These are phyloP conservation scores for Oligophagozyma castellii DNA, from an alignment of 1,139 yeast species.

Conservation along the genomic window DNA sequence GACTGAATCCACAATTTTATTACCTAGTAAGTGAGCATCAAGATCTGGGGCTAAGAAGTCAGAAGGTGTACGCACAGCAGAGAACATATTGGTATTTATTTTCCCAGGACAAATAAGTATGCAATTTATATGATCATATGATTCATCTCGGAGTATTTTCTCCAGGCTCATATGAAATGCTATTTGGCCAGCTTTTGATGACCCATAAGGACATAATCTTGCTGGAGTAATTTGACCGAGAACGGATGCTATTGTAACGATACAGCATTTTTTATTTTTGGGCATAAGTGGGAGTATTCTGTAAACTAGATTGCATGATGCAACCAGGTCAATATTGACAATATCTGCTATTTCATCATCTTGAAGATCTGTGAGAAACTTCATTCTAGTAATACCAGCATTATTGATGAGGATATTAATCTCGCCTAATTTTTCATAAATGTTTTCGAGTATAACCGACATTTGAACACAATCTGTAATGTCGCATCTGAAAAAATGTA, in stretches of 20 bases:
- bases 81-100: constrained; percentile 57
- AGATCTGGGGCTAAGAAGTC: constrained; percentile 67
- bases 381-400: constrained; percentile 63
- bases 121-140: constrained; percentile 40
- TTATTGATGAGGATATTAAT: constrained; percentile 65
- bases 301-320: constrained; percentile 59
- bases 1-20: constrained; percentile 40
- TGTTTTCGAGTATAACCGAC: constrained; percentile 25
- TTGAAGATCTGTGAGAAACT: constrained; percentile 37
- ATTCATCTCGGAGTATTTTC: constrained; percentile 49
- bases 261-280: constrained; percentile 48
- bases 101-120: constrained; percentile 82
- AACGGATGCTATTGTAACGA: constrained; percentile 71
- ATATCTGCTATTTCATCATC: constrained; percentile 47
- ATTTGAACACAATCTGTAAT: constrained; percentile 41
- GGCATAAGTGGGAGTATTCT: constrained; percentile 65
- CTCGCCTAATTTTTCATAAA: constrained; percentile 34
- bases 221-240: constrained; percentile 82
- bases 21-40: constrained; percentile 53
- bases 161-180: constrained; percentile 71
- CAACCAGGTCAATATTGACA: constrained; percentile 50
- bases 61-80: constrained; percentile 59
- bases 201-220: constrained; percentile 65
- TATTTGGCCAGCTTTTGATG: constrained; percentile 74
- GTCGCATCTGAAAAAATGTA: constrained; percentile 52